Percentiles rank a stretch among this genome's conserved stretches.
phyloP scores from a whole-genome alignment of 1,284 basidiomycete species.

The Amylostereum areolatum region DNA sequence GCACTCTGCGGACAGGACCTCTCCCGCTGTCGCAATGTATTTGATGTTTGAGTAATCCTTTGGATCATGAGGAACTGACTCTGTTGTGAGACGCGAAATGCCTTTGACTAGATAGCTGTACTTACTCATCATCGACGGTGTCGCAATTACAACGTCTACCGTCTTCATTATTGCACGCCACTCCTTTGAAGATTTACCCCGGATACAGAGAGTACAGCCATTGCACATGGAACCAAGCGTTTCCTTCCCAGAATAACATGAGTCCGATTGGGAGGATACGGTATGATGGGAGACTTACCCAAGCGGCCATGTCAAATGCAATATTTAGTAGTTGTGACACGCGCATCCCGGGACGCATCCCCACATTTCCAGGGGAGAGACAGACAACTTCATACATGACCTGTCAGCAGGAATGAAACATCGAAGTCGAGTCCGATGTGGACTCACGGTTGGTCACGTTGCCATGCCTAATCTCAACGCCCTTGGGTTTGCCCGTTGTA shows the following conservation, averaged over 20 bases:
- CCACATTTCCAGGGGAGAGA: conserved; percentile 46
- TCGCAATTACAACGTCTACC: conserved; percentile 51
- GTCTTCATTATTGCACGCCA: conserved; percentile 52
- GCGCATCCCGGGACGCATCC: conserved; percentile 45
- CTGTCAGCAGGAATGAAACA: conserved; percentile 6
- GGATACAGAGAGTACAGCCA: conserved; percentile 48
- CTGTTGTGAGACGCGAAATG: background rate
- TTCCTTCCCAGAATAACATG: conserved; percentile 32
- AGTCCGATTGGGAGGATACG: background rate
- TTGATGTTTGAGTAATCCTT: conserved; percentile 52
- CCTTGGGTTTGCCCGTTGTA: conserved; percentile 54
- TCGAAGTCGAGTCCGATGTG: background rate
- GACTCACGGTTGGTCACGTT: conserved; percentile 52
- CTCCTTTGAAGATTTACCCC: conserved; percentile 49
- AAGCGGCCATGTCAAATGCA: conserved; percentile 59
- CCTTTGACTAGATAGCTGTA: background rate
- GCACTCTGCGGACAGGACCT: conserved; percentile 52
- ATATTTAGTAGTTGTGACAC: conserved; percentile 58
- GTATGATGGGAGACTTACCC: conserved; percentile 28
- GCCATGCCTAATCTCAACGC: conserved; percentile 50
- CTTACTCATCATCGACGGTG: conserved; percentile 43
- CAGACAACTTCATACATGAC: conserved; percentile 37
- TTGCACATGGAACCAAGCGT: conserved; percentile 51
- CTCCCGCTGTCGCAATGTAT: conserved; percentile 52
- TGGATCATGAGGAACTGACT: conserved; percentile 39